A percentile compares a stretch with the other conserved stretches of the same genome.
phyloP scores from a whole-genome alignment of 805 yeast genomes.

The Tetrapisispora iriomotensis region DNA sequence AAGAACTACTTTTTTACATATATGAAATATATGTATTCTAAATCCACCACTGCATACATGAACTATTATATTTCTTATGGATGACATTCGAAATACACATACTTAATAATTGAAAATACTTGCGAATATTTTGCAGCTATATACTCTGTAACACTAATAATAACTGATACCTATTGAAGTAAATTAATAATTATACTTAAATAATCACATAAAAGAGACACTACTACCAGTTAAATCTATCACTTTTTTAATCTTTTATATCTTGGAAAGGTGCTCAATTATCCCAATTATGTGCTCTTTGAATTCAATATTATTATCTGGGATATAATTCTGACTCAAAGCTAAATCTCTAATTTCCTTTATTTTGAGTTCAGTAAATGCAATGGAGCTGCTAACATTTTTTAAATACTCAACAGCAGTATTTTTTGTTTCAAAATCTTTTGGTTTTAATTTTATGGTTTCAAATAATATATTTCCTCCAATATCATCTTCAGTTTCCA shows the following conservation, averaged over 20 bases:
- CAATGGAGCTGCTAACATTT: slow-evolving; percentile 23
- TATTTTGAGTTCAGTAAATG: slow-evolving; percentile 14
- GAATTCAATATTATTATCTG: slow-evolving; percentile 4
- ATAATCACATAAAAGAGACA: too few relatives aligned
- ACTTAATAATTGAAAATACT: too few relatives aligned
- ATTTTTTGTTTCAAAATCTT: slow-evolving; percentile 39
- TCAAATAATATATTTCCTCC: slow-evolving; percentile 35
- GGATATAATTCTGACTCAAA: slow-evolving; percentile 15
- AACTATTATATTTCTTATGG: too few relatives aligned
- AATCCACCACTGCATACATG: too few relatives aligned
- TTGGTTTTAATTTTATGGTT: slow-evolving; percentile 45
- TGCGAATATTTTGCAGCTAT: too few relatives aligned
- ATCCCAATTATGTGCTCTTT: neutral
- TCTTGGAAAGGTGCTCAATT: neutral
- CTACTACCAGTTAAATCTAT: too few relatives aligned
- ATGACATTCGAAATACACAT: too few relatives aligned
- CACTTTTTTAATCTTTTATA: neutral
- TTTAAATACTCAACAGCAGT: slow-evolving; percentile 42
- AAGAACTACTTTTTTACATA: neutral
- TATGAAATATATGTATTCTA: neutral
- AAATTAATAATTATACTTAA: too few relatives aligned
- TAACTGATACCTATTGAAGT: too few relatives aligned
- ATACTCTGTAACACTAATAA: too few relatives aligned
- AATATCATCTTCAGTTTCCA: neutral
- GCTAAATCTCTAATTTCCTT: slow-evolving; percentile 14